A percentile compares a stretch with the other conserved stretches of the same genome.
Evolutionary conservation across 148 eudicot species (phyloP).

Genomic region (Euryodendron excelsum): DNA sequence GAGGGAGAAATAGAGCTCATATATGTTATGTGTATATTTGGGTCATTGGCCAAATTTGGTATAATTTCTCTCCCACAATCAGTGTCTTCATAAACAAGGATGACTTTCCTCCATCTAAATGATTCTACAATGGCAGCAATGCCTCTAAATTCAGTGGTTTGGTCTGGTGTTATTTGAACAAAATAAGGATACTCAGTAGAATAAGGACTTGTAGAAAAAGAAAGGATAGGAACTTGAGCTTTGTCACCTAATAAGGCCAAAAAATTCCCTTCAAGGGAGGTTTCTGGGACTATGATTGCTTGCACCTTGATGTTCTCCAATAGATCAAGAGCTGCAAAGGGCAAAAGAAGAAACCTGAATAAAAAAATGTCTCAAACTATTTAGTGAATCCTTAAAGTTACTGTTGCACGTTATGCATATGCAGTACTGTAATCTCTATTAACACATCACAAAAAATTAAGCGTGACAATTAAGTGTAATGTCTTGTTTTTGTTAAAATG

Average conservation of each 20-base stretch:
- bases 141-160: not conserved
- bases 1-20: not conserved
- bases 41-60: not conserved
- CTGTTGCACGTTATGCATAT: not conserved
- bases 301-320: conserved; percentile 13
- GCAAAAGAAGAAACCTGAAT: not conserved
- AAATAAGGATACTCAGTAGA: not conserved
- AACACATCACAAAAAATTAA: not conserved
- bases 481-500: not conserved
- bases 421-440: not conserved
- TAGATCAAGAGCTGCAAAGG: conserved; percentile 7
- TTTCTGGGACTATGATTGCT: conserved; percentile 5
- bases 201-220: not conserved
- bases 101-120: conserved; percentile 1
- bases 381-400: not conserved
- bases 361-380: not conserved
- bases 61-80: not conserved
- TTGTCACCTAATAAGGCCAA: conserved; percentile 1
- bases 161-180: not conserved
- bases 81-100: not conserved
- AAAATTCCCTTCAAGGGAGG: not conserved
- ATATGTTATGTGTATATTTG: not conserved
- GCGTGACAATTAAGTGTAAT: not conserved
- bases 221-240: conserved; percentile 4
- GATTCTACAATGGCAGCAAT: not conserved